Conservation (phyloP, 495 filamentous ascomycete genomes). For the Penicillium dipodomyicola region DNA sequence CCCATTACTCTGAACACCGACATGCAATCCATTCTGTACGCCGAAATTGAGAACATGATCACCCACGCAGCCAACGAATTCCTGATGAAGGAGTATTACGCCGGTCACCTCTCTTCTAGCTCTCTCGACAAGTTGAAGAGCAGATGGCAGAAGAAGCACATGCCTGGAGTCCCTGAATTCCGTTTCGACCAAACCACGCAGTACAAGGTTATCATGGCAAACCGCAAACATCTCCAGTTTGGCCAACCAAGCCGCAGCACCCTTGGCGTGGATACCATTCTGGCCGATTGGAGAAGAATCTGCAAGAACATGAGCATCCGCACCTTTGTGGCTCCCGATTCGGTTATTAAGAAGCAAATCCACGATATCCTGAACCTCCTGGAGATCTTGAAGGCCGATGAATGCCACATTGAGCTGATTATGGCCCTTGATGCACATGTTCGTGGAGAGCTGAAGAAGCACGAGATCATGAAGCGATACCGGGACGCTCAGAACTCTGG, state of each 20-base stretch:
- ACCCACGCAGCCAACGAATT: conserved; percentile 52
- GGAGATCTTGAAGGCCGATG: not conserved
- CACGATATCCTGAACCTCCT: not conserved
- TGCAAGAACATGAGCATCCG: conserved; percentile 52
- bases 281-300: conserved; percentile 52
- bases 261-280: conserved; percentile 38
- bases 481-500: not conserved
- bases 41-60: conserved; percentile 55
- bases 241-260: conserved; percentile 28
- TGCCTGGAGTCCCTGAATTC: conserved; percentile 54
- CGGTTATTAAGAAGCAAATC: not conserved
- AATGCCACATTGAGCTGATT: not conserved
- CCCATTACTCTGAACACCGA: conserved; percentile 45
- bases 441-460: not conserved
- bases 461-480: not conserved
- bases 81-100: conserved; percentile 42
- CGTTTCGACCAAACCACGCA: conserved; percentile 58
- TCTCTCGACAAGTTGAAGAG: conserved; percentile 47
- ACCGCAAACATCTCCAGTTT: conserved; percentile 51
- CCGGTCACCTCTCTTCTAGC: conserved; percentile 45
- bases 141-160: conserved; percentile 50
- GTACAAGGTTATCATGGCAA: conserved; percentile 48
- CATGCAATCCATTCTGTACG: conserved; percentile 52
- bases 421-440: not conserved
- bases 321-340: conserved; percentile 25